These are phyloP conservation scores for Penicillium sp. DNA, from an alignment of 2,329 filamentous ascomycete genomes.

Conservation along the genomic window DNA sequence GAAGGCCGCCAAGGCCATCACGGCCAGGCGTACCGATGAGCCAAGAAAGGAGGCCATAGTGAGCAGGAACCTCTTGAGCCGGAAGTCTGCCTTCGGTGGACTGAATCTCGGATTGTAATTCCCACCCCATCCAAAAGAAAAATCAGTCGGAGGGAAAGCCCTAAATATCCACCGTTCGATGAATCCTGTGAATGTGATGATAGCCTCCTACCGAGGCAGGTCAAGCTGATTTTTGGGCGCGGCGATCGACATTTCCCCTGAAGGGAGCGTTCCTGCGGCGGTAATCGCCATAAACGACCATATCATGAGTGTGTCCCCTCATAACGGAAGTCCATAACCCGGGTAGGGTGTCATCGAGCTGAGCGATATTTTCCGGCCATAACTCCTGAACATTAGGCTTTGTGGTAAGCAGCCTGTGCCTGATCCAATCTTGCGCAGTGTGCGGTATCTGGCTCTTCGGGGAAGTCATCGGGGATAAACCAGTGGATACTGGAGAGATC, in stretches of 20 bases:
- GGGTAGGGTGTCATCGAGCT: not conserved
- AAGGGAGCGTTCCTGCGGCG: not conserved
- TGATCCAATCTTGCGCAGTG: not conserved
- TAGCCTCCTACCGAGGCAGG: conserved; percentile 11
- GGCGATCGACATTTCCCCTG: conserved; percentile 9
- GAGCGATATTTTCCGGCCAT: conserved; percentile 1
- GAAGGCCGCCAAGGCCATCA: conserved; percentile 15
- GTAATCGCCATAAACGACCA: not conserved
- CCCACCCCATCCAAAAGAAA: not conserved
- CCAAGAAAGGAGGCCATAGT: conserved; percentile 12
- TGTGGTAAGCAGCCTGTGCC: not conserved
- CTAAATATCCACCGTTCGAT: conserved; percentile 13
- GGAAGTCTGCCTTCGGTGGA: not conserved
- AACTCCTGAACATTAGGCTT: not conserved
- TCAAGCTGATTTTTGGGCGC: conserved; percentile 1
- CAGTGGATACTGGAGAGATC: conserved; percentile 3
- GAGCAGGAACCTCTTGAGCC: not conserved
- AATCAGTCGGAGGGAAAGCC: conserved; percentile 6
- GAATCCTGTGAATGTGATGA: conserved; percentile 14
- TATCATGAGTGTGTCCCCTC: not conserved
- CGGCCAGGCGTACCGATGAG: conserved; percentile 5
- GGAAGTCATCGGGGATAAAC: not conserved
- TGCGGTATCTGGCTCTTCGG: not conserved
- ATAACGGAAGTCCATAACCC: not conserved
- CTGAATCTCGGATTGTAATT: not conserved